Conservation (phyloP, 2,329 filamentous ascomycete genomes). For the Aspergillus sclerotialis region DNA sequence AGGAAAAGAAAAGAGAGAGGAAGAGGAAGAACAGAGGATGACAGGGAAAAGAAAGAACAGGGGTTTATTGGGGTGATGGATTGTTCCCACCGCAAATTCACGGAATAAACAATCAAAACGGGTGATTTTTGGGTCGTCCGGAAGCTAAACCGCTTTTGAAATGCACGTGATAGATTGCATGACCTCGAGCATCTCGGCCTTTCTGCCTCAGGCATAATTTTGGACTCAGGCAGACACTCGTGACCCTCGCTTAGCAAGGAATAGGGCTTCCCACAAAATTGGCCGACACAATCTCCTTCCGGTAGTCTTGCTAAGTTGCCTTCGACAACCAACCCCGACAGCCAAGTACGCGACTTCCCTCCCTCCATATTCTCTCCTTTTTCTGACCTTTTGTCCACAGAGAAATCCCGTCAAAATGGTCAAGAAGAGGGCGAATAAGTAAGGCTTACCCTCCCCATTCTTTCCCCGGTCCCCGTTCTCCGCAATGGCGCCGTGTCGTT, state of each 20-base stretch:
- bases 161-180: not conserved
- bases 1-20: slow-evolving; percentile 5
- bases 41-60: slow-evolving; percentile 10
- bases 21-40: slow-evolving; percentile 8
- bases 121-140: not conserved
- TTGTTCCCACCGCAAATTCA: too few species aligned
- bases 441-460: slow-evolving; percentile 30
- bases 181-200: slow-evolving; percentile 3
- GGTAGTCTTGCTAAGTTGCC: slow-evolving; percentile 27
- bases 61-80: slow-evolving; percentile 10
- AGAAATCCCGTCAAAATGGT: slow-evolving; percentile 59
- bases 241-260: slow-evolving; percentile 32
- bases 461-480: not conserved
- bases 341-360: slow-evolving; percentile 30
- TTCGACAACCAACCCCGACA: slow-evolving; percentile 35
- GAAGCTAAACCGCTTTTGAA: not conserved
- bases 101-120: not conserved
- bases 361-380: slow-evolving; percentile 13
- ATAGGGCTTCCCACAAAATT: slow-evolving; percentile 34
- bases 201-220: slow-evolving; percentile 4
- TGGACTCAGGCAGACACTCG: slow-evolving; percentile 13
- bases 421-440: slow-evolving; percentile 72
- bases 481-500: too few species aligned
- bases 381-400: slow-evolving; percentile 25
- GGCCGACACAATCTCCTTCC: slow-evolving; percentile 24